A percentile compares a stretch with the other conserved stretches of the same genome.
phyloP scores from a whole-genome alignment of 164 flowering plant species.

The Liquidambar formosana region DNA sequence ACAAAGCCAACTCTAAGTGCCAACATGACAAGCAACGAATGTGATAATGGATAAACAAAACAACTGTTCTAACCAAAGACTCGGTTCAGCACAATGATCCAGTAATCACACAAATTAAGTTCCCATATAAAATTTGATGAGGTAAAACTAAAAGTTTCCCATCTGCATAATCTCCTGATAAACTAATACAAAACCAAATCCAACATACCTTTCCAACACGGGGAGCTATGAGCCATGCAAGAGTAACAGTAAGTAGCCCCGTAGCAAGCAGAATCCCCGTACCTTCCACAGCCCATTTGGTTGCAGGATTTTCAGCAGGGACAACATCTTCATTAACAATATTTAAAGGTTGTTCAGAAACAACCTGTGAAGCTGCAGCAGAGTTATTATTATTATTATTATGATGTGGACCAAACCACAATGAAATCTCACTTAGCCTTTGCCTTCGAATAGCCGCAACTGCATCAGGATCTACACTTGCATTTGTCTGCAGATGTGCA shows the following conservation, averaged over 20 bases:
- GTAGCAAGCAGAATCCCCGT: conserved; percentile 92
- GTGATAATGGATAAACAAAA: not conserved
- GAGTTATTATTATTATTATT: conserved; percentile 23
- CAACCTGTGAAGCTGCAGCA: conserved; percentile 42
- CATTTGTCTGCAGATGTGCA: conserved; percentile 34
- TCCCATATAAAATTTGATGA: not conserved
- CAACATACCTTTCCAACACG: conserved; percentile 86
- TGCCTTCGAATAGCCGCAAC: conserved; percentile 87
- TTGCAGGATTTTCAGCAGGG: conserved; percentile 64
- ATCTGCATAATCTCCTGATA: not conserved
- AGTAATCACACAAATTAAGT: not conserved
- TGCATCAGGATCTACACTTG: conserved; percentile 87
- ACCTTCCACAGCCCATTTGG: conserved; percentile 94
- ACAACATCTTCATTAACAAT: conserved; percentile 36
- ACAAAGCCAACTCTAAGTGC: not conserved
- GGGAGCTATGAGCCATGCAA: conserved; percentile 97
- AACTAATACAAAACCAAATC: not conserved
- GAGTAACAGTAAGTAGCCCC: conserved; percentile 92
- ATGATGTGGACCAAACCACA: conserved; percentile 80
- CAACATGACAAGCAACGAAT: not conserved
- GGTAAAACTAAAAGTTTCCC: not conserved
- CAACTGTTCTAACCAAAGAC: not conserved
- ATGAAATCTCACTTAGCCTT: conserved; percentile 82
- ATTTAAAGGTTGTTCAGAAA: conserved; percentile 52
- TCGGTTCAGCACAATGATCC: too few species aligned